Evolutionary conservation across 78 protist species (phyloP).

Genomic region (Dictyostelium purpureum): DNA sequence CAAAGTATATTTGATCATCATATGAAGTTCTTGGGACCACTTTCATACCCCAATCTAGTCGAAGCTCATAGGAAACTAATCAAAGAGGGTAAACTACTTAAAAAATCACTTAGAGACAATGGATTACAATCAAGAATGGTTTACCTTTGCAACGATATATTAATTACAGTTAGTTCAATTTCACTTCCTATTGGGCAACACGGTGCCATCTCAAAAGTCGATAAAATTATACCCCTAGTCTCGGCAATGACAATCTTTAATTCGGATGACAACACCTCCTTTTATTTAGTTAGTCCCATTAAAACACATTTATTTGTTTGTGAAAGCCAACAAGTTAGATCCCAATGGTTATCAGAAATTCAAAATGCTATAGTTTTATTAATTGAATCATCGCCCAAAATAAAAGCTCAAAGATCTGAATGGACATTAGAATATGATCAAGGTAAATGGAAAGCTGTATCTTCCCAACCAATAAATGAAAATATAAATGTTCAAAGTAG

Average conservation of each 20-base stretch:
- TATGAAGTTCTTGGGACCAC: slow-evolving; percentile 5
- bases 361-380: slow-evolving; percentile 20
- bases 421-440: slow-evolving; percentile 40
- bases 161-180: slow-evolving; percentile 43
- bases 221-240: slow-evolving; percentile 50
- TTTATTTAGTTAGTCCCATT: slow-evolving; percentile 50
- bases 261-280: slow-evolving; percentile 26
- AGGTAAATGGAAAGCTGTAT: slow-evolving; percentile 57
- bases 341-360: slow-evolving; percentile 50
- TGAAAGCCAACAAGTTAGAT: background rate
- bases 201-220: slow-evolving; percentile 17
- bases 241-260: slow-evolving; percentile 15
- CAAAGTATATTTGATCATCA: slow-evolving; percentile 37
- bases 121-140: slow-evolving; percentile 36
- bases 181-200: background rate
- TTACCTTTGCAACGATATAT: slow-evolving; percentile 39
- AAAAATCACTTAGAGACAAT: slow-evolving; percentile 41
- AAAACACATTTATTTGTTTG: slow-evolving; percentile 59
- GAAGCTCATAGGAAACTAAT: slow-evolving; percentile 64
- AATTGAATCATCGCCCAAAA: slow-evolving; percentile 22
- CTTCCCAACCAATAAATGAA: background rate
- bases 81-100: slow-evolving; percentile 49
- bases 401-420: slow-evolving; percentile 34
- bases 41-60: slow-evolving; percentile 3
- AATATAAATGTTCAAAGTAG: background rate